Conservation (phyloP, 2,329 filamentous ascomycete genomes). For the Cladophialophora immunda region DNA sequence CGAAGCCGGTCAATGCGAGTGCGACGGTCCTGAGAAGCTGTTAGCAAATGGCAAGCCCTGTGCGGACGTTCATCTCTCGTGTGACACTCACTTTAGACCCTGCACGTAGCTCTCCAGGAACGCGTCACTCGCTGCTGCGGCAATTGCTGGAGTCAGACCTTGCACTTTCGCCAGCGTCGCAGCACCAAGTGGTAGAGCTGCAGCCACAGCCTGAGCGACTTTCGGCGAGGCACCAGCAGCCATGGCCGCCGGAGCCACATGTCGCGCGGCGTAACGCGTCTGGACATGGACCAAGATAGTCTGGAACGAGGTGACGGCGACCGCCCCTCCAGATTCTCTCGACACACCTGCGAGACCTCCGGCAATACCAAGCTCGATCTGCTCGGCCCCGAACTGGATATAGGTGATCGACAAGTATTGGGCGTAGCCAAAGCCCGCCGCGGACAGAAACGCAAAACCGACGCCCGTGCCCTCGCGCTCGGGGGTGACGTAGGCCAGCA, state of each 20-base stretch:
- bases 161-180: too few species aligned
- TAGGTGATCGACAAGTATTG: slow-evolving; percentile 59
- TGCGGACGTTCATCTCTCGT: too few species aligned
- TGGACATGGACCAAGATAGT: slow-evolving; percentile 48
- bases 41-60: too few species aligned
- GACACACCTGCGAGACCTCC: slow-evolving; percentile 56
- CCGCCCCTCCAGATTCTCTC: slow-evolving; percentile 53
- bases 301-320: slow-evolving; percentile 53
- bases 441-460: slow-evolving; percentile 58
- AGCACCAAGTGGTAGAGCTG: too few species aligned
- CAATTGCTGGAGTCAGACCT: too few species aligned
- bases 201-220: too few species aligned
- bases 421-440: slow-evolving; percentile 58
- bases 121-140: too few species aligned
- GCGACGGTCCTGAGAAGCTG: slow-evolving; percentile 44
- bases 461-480: slow-evolving; percentile 56
- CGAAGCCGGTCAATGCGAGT: slow-evolving; percentile 45
- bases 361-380: slow-evolving; percentile 57
- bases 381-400: slow-evolving; percentile 59
- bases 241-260: too few species aligned
- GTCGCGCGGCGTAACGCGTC: too few species aligned
- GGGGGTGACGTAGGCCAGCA: slow-evolving; percentile 55
- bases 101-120: too few species aligned
- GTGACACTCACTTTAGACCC: too few species aligned
- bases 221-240: too few species aligned